Evolutionary conservation across 768 basidiomycete species (phyloP).

Genomic region (Lyophyllum semitale): DNA sequence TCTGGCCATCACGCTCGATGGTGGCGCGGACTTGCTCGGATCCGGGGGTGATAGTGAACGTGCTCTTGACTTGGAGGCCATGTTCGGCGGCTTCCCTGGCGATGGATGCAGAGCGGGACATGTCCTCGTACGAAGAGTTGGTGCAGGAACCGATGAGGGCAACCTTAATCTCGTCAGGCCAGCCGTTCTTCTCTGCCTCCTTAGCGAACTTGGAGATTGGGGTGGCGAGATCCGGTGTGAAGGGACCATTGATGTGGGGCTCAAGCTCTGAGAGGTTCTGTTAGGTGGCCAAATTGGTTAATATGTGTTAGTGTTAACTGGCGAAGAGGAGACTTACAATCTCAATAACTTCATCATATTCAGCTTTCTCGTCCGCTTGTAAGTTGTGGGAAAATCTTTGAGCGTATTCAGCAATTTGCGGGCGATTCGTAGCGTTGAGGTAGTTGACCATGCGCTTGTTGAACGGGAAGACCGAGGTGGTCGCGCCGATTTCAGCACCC

Average conservation of each 20-base stretch:
- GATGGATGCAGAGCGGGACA: conserved; percentile 96
- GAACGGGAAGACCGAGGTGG: conserved; percentile 98
- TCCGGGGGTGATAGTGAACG: conserved; percentile 98
- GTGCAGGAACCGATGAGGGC: conserved; percentile 99
- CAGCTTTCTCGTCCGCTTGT: conserved; percentile 80
- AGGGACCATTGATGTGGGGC: conserved; percentile 99
- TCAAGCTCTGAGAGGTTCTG: conserved; percentile 96
- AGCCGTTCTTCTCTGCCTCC: conserved; percentile 91
- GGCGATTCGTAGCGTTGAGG: conserved; percentile 92
- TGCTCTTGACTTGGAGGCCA: conserved; percentile 86
- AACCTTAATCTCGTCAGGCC: conserved; percentile 97
- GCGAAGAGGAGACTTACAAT: conserved; percentile 56
- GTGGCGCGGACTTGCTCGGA: conserved; percentile 98
- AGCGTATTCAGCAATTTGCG: conserved; percentile 87
- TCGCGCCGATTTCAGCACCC: conserved; percentile 99
- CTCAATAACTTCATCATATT: conserved; percentile 93
- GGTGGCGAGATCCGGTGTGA: conserved; percentile 99
- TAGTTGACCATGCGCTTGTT: conserved; percentile 94
- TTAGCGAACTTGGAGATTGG: conserved; percentile 94
- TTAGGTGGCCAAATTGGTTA: conserved; percentile 6
- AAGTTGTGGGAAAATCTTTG: conserved; percentile 89
- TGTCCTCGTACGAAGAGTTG: conserved; percentile 99
- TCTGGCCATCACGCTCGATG: conserved; percentile 94
- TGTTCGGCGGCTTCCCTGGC: conserved; percentile 86
- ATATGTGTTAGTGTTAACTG: neutral